A percentile compares a stretch with the other conserved stretches of the same genome.
Evolutionary conservation across 345 rosid species (phyloP).

Genomic region (Eucalyptus marginata): DNA sequence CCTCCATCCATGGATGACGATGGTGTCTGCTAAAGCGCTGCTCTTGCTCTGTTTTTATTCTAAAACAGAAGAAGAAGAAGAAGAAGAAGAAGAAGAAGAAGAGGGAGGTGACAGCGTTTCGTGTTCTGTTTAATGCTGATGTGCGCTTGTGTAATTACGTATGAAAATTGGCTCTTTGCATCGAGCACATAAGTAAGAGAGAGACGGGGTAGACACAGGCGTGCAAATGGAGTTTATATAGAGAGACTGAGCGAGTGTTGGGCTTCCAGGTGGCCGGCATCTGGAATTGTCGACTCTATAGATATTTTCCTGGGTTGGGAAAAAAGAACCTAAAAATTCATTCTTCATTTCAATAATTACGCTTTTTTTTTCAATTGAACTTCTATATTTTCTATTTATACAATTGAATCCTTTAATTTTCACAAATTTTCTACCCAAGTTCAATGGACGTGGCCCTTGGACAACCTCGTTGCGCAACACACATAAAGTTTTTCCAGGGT

Average conservation of each 20-base stretch:
- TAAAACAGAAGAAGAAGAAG: not conserved
- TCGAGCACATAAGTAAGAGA: not conserved
- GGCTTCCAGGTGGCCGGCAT: too few relatives aligned
- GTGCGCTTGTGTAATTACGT: not conserved
- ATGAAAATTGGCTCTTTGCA: not conserved
- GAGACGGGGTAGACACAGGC: not conserved
- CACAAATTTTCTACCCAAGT: not conserved
- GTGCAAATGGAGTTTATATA: not conserved
- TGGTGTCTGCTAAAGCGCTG: not conserved
- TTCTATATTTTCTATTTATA: not conserved
- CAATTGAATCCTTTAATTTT: not conserved
- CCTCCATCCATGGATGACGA: not conserved
- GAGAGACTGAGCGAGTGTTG: not conserved
- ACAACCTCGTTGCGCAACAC: not conserved
- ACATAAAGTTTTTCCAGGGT: not conserved
- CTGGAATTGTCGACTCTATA: not conserved
- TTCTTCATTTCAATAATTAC: not conserved
- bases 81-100: not conserved
- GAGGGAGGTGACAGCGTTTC: not conserved
- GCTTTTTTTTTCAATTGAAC: not conserved
- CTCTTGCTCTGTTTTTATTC: not conserved
- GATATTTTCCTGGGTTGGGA: not conserved
- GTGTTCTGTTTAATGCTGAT: not conserved
- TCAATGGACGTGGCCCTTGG: not conserved
- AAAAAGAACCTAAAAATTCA: not conserved